These are phyloP conservation scores for Ilyonectria destructans DNA, from an alignment of 2,329 filamentous ascomycete genomes.

Conservation along the genomic window DNA sequence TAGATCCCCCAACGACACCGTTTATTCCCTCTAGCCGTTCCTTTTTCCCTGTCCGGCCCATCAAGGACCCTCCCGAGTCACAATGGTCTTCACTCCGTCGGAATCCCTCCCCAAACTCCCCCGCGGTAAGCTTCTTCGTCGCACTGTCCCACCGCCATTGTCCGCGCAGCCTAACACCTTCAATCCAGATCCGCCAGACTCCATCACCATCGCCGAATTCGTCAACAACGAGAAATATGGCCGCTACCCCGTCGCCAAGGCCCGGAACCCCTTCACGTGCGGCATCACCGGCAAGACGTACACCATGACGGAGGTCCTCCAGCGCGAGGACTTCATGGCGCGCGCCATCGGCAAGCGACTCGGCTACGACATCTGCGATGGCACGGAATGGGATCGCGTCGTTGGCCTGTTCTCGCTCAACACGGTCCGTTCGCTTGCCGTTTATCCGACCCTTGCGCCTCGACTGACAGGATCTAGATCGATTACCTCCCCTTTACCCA, in stretches of 20 bases:
- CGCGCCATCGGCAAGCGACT: slow-evolving; percentile 80
- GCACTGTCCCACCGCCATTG: neutral
- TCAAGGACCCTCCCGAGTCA: neutral
- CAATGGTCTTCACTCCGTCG: slow-evolving; percentile 73
- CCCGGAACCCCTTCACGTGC: slow-evolving; percentile 82
- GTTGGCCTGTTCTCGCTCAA: slow-evolving; percentile 85
- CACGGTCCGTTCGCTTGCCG: slow-evolving; percentile 68
- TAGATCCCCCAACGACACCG: no score
- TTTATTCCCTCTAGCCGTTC: no score
- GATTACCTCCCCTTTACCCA: slow-evolving; percentile 83
- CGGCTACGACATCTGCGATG: slow-evolving; percentile 79
- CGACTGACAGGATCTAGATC: slow-evolving; percentile 64
- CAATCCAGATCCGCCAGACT: slow-evolving; percentile 75
- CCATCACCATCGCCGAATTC: slow-evolving; percentile 83
- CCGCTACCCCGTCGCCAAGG: slow-evolving; percentile 73
- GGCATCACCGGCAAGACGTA: slow-evolving; percentile 81
- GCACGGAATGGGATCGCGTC: slow-evolving; percentile 87
- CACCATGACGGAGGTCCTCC: slow-evolving; percentile 73
- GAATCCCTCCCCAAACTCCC: slow-evolving; percentile 74
- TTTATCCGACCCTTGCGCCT: neutral
- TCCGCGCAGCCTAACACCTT: neutral
- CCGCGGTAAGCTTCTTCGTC: slow-evolving; percentile 57
- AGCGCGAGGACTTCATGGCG: slow-evolving; percentile 78
- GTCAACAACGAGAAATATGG: slow-evolving; percentile 82
- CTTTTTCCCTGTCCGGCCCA: no score